Evolutionary conservation across 345 rosid genomes (phyloP).

Genomic region (Mercurialis annua): DNA sequence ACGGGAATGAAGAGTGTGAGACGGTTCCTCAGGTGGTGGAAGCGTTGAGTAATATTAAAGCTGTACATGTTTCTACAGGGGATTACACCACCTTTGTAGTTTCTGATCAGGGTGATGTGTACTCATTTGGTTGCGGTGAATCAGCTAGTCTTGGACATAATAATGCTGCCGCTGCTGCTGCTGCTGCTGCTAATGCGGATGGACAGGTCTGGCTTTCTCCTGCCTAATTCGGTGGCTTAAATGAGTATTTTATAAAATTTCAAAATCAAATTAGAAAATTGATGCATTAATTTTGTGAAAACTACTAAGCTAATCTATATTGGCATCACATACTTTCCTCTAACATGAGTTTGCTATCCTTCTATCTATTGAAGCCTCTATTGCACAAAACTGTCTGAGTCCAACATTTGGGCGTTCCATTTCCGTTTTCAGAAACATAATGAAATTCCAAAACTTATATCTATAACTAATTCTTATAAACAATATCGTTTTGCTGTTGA

Average conservation of each 20-base stretch:
- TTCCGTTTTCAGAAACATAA: constrained; percentile 1
- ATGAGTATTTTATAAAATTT: background rate
- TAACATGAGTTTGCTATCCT: background rate
- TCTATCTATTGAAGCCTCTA: background rate
- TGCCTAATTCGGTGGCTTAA: background rate
- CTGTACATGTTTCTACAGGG: constrained; percentile 82
- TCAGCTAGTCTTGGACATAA: constrained; percentile 90
- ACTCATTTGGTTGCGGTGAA: constrained; percentile 93
- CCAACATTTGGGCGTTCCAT: background rate
- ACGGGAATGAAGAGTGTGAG: constrained; percentile 83
- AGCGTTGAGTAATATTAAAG: constrained; percentile 65
- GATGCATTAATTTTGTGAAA: background rate
- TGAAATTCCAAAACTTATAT: too few species aligned
- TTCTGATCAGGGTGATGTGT: constrained; percentile 84
- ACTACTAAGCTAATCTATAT: background rate
- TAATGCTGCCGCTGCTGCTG: constrained; percentile 26
- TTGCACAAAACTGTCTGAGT: background rate
- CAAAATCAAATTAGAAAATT: background rate
- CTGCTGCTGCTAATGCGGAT: constrained; percentile 34
- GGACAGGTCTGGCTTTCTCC: constrained; percentile 46
- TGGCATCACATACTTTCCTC: background rate
- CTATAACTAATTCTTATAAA: background rate
- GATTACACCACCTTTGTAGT: constrained; percentile 90
- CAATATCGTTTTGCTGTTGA: background rate
- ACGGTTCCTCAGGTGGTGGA: constrained; percentile 77